Percentiles rank a stretch among this genome's conserved stretches.
These are phyloP conservation scores for Malus hybrid DNA, from an alignment of 331 rosid genomes.

Conservation along the genomic window DNA sequence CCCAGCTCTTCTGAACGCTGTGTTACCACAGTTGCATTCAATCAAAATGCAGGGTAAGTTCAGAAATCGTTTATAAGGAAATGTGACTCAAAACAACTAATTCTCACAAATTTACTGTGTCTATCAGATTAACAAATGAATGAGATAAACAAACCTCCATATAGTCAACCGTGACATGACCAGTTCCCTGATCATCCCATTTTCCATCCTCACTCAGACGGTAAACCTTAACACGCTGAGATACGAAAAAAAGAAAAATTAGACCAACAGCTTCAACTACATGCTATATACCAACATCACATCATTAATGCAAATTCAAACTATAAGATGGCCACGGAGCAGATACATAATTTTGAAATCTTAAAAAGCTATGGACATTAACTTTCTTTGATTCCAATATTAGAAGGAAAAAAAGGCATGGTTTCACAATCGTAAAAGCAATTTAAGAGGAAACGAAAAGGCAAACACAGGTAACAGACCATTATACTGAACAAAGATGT, in stretches of 20 bases:
- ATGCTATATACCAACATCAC: neutral
- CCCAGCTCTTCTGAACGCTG: conserved; percentile 88
- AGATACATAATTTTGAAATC: neutral
- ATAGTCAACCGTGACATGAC: conserved; percentile 82
- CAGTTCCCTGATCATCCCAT: conserved; percentile 99
- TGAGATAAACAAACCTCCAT: conserved; percentile 58
- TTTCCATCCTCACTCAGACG: conserved; percentile 90
- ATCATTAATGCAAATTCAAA: neutral
- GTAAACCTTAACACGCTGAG: conserved; percentile 96
- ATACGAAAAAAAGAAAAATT: conserved; percentile 12
- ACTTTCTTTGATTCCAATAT: neutral
- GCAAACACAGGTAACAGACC: neutral
- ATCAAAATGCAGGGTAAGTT: conserved; percentile 6
- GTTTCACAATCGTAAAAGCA: neutral
- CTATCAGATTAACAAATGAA: conserved; percentile 4
- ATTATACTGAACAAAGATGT: neutral
- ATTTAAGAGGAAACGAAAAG: neutral
- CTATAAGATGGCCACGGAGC: neutral
- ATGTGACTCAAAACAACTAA: neutral
- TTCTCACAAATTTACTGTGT: neutral
- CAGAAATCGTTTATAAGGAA: neutral
- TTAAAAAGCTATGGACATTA: neutral
- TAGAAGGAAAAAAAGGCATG: neutral
- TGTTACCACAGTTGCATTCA: conserved; percentile 18
- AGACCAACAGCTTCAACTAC: neutral